phyloP scores from a whole-genome alignment of 1,284 basidiomycete genomes.

The Hemileia vastatrix region DNA sequence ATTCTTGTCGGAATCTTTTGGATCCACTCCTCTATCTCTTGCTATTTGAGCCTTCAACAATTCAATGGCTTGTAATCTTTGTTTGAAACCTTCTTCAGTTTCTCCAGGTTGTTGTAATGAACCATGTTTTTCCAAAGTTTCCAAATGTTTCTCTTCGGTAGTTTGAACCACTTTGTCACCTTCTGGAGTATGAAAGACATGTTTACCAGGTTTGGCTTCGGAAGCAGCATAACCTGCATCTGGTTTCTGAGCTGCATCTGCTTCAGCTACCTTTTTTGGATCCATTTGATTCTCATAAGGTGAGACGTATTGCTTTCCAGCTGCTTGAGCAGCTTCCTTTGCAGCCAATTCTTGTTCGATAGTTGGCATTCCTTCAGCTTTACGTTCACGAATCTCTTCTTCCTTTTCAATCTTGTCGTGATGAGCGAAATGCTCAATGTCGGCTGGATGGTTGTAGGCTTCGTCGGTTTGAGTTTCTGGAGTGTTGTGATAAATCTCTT shows the following conservation, averaged over 20 bases:
- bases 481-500: constrained; percentile 83
- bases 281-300: constrained; percentile 38
- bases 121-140: background rate
- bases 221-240: constrained; percentile 34
- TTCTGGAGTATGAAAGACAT: constrained; percentile 39
- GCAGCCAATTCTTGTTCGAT: constrained; percentile 37
- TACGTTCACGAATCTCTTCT: constrained; percentile 73
- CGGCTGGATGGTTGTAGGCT: constrained; percentile 81
- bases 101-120: constrained; percentile 13
- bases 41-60: background rate
- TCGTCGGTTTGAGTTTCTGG: constrained; percentile 95
- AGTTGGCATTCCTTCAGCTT: constrained; percentile 62
- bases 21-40: background rate
- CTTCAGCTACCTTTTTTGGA: constrained; percentile 31
- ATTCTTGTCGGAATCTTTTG: background rate
- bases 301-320: constrained; percentile 36
- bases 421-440: constrained; percentile 67
- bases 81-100: constrained; percentile 28
- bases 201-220: constrained; percentile 36
- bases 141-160: background rate
- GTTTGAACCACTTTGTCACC: constrained; percentile 37
- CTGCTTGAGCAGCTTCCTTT: constrained; percentile 30
- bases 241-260: constrained; percentile 28
- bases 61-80: constrained; percentile 26
- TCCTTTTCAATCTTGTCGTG: constrained; percentile 76